phyloP scores from a whole-genome alignment of 78 protist species.

The Dictyostelium capitatum region DNA sequence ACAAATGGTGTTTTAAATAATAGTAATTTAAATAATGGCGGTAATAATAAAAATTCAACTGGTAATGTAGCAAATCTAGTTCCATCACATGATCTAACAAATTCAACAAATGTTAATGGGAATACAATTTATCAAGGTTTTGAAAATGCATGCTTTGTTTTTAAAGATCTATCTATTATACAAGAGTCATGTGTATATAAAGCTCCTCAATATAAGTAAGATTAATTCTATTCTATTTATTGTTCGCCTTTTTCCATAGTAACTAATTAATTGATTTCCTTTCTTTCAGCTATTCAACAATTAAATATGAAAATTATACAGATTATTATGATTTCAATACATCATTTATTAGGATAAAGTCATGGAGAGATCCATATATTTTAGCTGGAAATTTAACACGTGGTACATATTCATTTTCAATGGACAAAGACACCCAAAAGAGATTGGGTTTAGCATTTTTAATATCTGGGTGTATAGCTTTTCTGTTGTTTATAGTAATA shows the following conservation, averaged over 20 bases:
- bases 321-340: neutral
- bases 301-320: neutral
- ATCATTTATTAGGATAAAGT: conserved; percentile 31
- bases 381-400: conserved; percentile 40
- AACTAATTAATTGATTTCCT: too few species aligned
- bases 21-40: too few species aligned
- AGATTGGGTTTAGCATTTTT: conserved; percentile 13
- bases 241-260: too few species aligned
- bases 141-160: conserved; percentile 23
- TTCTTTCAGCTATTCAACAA: conserved; percentile 35
- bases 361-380: conserved; percentile 34
- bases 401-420: conserved; percentile 50
- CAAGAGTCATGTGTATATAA: conserved; percentile 48
- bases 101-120: too few species aligned
- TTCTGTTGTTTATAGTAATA: neutral
- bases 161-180: neutral
- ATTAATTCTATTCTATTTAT: neutral
- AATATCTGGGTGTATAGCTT: conserved; percentile 2
- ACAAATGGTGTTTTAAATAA: neutral
- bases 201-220: neutral
- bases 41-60: too few species aligned
- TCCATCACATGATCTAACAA: too few species aligned
- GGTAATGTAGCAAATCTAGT: too few species aligned
- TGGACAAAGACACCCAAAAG: conserved; percentile 21
- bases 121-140: neutral